Conservation (phyloP, 805 yeast species). For the Millerago galiae region DNA sequence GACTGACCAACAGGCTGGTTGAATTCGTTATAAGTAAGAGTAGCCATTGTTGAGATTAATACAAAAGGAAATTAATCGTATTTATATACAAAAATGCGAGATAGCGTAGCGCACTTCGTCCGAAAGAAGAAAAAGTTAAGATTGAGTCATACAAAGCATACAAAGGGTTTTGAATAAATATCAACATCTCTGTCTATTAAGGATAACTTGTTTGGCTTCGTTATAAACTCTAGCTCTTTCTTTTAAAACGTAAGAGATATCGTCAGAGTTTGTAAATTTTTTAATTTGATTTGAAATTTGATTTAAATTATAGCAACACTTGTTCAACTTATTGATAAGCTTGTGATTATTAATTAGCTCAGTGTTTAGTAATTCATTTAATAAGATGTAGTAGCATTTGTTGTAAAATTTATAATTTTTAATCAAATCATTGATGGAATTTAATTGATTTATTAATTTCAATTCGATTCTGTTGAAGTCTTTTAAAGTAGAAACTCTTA, state of each 20-base stretch:
- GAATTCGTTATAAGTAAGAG: no score
- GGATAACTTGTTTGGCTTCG: slow-evolving; percentile 21
- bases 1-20: neutral
- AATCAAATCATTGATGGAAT: slow-evolving; percentile 6
- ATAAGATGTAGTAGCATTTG: neutral
- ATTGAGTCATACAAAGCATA: neutral
- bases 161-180: no score
- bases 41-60: no score
- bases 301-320: slow-evolving; percentile 11
- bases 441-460: slow-evolving; percentile 10
- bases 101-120: no score
- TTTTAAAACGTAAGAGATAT: slow-evolving; percentile 22
- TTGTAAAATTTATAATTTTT: neutral
- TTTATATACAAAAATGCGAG: no score
- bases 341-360: neutral
- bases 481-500: slow-evolving; percentile 10
- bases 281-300: slow-evolving; percentile 10
- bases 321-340: slow-evolving; percentile 2
- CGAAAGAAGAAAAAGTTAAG: no score
- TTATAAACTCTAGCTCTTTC: slow-evolving; percentile 24
- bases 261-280: slow-evolving; percentile 14
- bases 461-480: slow-evolving; percentile 16
- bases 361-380: neutral
- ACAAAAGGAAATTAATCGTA: no score
- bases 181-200: slow-evolving; percentile 10